These are phyloP conservation scores for Rhizopus sp. DNA, from an alignment of 371 early-diverging fungal genomes.

Conservation along the genomic window DNA sequence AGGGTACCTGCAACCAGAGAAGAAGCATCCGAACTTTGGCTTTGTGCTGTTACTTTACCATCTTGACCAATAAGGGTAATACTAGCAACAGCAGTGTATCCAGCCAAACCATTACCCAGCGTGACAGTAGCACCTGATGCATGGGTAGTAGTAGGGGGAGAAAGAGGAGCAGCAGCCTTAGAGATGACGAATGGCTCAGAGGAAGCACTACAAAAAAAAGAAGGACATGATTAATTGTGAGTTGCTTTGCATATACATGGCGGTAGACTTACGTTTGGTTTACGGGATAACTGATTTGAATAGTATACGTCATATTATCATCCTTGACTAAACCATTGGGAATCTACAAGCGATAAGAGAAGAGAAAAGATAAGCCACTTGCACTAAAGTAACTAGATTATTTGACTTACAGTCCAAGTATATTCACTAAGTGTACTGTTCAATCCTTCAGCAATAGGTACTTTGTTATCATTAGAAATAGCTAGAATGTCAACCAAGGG, in stretches of 20 bases:
- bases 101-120: background rate
- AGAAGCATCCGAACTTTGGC: too few relatives aligned
- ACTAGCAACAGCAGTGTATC: conserved; percentile 1
- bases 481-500: background rate
- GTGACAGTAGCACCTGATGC: background rate
- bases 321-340: background rate
- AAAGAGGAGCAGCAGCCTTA: too few relatives aligned
- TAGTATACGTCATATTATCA: background rate
- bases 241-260: too few relatives aligned
- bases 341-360: background rate
- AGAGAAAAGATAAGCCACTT: too few relatives aligned
- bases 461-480: background rate
- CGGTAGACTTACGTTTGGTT: background rate
- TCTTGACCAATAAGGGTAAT: background rate
- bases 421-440: background rate
- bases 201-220: background rate
- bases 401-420: background rate
- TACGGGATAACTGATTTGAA: background rate
- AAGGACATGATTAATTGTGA: background rate
- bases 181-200: background rate
- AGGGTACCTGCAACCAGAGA: too few relatives aligned
- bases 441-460: background rate
- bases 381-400: too few relatives aligned
- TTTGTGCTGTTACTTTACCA: background rate
- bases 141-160: background rate